Conservation (phyloP, 2,329 filamentous ascomycete genomes). For the Pseudogymnoascus sp. region DNA sequence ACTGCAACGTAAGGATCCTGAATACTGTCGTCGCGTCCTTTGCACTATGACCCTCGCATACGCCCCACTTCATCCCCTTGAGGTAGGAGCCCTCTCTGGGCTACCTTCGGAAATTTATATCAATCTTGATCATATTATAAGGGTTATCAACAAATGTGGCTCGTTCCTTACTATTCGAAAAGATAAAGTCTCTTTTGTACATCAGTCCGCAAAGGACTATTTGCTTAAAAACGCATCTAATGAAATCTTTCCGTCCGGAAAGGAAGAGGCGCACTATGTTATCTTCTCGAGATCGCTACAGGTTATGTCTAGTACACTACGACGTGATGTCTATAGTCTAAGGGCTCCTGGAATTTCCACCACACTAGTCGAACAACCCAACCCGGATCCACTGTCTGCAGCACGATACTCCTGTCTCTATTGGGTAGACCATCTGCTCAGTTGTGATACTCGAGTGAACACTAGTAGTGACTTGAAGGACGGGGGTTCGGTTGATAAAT, state of each 20-base stretch:
- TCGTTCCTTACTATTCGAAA: conserved; percentile 36
- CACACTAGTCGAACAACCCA: conserved; percentile 19
- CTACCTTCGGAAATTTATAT: too few relatives aligned
- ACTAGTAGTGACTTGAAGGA: conserved; percentile 17
- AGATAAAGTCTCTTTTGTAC: conserved; percentile 32
- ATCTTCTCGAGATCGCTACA: conserved; percentile 35
- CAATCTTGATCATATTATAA: too few relatives aligned
- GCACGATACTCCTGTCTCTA: conserved; percentile 31
- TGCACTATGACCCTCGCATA: too few relatives aligned
- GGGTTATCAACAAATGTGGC: too few relatives aligned
- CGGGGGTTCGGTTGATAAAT: conserved; percentile 18
- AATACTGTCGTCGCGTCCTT: too few relatives aligned
- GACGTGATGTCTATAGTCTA: conserved; percentile 34
- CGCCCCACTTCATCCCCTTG: too few relatives aligned
- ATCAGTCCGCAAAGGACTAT: conserved; percentile 41
- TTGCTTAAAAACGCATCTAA: conserved; percentile 24
- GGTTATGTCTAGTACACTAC: conserved; percentile 27
- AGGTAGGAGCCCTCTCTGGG: too few relatives aligned
- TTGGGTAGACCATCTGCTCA: conserved; percentile 31
- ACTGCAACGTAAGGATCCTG: too few relatives aligned
- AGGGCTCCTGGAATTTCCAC: conserved; percentile 21
- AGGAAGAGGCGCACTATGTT: conserved; percentile 25
- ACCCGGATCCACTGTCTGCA: conserved; percentile 26
- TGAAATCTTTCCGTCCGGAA: conserved; percentile 30
- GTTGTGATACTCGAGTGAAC: neutral